These are phyloP conservation scores for Cystobasidium tubakii DNA, from an alignment of 768 basidiomycete species.

Conservation along the genomic window DNA sequence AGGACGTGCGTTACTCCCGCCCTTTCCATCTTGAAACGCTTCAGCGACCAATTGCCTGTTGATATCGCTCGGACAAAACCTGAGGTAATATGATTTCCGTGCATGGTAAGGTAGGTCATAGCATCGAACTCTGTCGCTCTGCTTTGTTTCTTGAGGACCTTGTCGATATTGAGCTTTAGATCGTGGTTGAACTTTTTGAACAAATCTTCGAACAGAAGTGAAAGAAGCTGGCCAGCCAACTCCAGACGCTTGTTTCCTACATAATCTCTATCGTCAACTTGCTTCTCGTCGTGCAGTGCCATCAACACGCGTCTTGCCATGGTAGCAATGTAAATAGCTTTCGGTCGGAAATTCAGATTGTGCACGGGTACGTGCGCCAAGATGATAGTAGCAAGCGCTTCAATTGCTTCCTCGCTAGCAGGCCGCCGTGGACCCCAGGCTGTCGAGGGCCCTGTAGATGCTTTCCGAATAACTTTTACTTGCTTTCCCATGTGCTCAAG, in stretches of 20 bases:
- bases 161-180: constrained; percentile 89
- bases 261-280: constrained; percentile 97
- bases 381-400: constrained; percentile 94
- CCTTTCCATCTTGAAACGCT: constrained; percentile 97
- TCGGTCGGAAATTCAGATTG: constrained; percentile 79
- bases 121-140: constrained; percentile 92
- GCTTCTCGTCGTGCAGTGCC: constrained; percentile 92
- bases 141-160: constrained; percentile 90
- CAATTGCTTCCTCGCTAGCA: constrained; percentile 87
- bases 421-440: constrained; percentile 58
- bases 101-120: constrained; percentile 79
- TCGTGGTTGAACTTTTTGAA: constrained; percentile 98
- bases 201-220: constrained; percentile 91
- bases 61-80: constrained; percentile 96
- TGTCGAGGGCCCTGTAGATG: constrained; percentile 56
- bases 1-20: constrained; percentile 98
- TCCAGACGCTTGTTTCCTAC: constrained; percentile 98
- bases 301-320: constrained; percentile 95
- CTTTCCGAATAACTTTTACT: constrained; percentile 76
- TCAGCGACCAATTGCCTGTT: constrained; percentile 97
- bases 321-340: constrained; percentile 92
- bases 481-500: constrained; percentile 89
- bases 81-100: constrained; percentile 89
- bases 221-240: constrained; percentile 94
- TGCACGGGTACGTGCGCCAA: constrained; percentile 90